These are phyloP conservation scores for Talaromyces sp. DNA, from an alignment of 2,329 filamentous ascomycete genomes.

Conservation along the genomic window DNA sequence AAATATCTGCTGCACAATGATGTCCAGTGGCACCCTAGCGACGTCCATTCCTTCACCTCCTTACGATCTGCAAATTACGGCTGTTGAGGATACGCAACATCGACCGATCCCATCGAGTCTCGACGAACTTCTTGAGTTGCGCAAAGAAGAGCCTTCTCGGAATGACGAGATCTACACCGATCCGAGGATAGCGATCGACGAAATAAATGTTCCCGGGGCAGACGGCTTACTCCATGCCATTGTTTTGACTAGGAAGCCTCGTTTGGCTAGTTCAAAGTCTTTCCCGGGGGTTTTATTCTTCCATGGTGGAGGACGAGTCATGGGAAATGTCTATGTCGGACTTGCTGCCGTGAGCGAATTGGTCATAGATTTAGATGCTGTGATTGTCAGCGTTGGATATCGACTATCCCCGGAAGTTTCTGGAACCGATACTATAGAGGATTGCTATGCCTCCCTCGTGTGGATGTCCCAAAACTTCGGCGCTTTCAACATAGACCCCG, in stretches of 20 bases:
- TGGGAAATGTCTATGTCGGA: constrained; percentile 6
- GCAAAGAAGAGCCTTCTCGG: background rate
- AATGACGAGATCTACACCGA: background rate
- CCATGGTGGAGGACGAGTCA: constrained; percentile 4
- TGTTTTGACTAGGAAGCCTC: background rate
- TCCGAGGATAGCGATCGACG: background rate
- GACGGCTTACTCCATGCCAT: background rate
- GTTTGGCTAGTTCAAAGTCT: background rate
- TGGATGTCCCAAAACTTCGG: background rate
- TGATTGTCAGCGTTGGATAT: constrained; percentile 1
- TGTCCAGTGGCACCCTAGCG: too few species aligned
- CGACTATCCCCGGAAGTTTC: constrained; percentile 1
- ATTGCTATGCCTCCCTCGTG: constrained; percentile 5
- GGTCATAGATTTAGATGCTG: background rate
- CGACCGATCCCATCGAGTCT: background rate
- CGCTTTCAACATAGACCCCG: background rate
- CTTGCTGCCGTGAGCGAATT: background rate
- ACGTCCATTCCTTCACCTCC: background rate
- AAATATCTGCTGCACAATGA: background rate
- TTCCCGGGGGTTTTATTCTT: background rate
- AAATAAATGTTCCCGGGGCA: background rate
- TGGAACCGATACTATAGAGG: background rate
- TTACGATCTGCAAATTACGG: background rate
- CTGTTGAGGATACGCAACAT: constrained; percentile 3
- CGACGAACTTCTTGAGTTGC: background rate